Conservation (phyloP, 2,329 filamentous ascomycete genomes). For the Aquanectria penicillioides region DNA sequence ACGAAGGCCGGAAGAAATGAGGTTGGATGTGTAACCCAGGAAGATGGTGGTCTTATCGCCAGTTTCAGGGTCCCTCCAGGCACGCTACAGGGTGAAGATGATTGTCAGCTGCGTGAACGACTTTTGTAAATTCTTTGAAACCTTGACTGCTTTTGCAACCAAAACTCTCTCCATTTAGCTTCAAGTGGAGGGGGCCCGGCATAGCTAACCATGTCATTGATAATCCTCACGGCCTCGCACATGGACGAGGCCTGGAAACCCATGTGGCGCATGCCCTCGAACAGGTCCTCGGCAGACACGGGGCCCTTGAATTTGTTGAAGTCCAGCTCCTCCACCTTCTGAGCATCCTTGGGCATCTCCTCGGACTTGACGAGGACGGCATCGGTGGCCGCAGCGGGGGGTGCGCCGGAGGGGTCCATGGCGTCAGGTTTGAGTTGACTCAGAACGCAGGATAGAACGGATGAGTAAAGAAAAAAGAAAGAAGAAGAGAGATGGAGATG, state of each 20-base stretch:
- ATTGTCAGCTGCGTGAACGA: slow-evolving; percentile 9
- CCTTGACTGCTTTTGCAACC: background rate
- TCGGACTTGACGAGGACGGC: slow-evolving; percentile 88
- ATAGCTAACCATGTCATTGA: slow-evolving; percentile 86
- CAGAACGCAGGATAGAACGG: background rate
- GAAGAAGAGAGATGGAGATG: background rate
- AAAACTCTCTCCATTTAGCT: background rate
- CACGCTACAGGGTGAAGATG: slow-evolving; percentile 60
- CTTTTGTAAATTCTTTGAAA: background rate
- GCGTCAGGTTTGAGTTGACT: background rate
- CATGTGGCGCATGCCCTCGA: slow-evolving; percentile 85
- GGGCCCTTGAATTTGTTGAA: slow-evolving; percentile 84
- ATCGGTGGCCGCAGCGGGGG: slow-evolving; percentile 73
- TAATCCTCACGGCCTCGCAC: slow-evolving; percentile 87
- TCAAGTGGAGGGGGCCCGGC: background rate
- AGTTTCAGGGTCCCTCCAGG: slow-evolving; percentile 83
- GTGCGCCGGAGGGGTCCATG: slow-evolving; percentile 52
- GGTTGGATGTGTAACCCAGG: slow-evolving; percentile 95
- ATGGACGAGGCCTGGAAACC: slow-evolving; percentile 79
- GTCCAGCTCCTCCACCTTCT: slow-evolving; percentile 88
- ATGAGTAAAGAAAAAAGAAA: slow-evolving; percentile 18
- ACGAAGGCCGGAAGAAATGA: slow-evolving; percentile 94
- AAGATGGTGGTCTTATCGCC: slow-evolving; percentile 90
- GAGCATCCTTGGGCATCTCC: slow-evolving; percentile 80
- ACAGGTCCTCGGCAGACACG: slow-evolving; percentile 87